Conservation (phyloP, 2,329 filamentous ascomycete species). For the Aureobasidium musti region DNA sequence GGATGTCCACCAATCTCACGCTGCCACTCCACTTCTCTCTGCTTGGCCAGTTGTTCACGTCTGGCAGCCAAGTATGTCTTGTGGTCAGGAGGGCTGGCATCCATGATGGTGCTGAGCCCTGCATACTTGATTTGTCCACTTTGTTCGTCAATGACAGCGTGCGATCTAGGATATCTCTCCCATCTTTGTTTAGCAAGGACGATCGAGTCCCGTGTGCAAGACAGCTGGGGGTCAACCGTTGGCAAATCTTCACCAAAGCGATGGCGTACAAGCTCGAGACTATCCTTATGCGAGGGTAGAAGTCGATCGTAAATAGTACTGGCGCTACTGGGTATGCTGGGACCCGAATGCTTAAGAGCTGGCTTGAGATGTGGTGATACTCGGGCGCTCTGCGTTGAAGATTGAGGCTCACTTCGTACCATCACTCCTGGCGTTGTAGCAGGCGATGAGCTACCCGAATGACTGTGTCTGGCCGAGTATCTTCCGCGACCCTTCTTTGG, state of each 20-base stretch:
- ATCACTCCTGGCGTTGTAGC: too few species aligned
- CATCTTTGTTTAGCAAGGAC: conserved; percentile 36
- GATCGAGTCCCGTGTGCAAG: conserved; percentile 38
- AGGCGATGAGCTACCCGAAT: background rate
- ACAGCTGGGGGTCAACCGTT: conserved; percentile 33
- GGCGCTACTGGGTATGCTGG: conserved; percentile 32
- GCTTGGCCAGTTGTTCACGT: conserved; percentile 21
- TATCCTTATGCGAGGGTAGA: conserved; percentile 38
- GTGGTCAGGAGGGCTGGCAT: conserved; percentile 37
- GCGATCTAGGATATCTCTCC: conserved; percentile 33
- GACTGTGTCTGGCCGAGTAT: background rate
- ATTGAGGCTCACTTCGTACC: background rate
- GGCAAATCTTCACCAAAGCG: conserved; percentile 32
- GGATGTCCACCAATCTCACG: conserved; percentile 32
- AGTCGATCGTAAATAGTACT: conserved; percentile 34
- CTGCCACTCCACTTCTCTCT: conserved; percentile 10
- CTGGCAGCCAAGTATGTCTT: background rate
- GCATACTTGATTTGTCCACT: conserved; percentile 33
- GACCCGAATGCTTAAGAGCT: conserved; percentile 6
- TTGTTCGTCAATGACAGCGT: background rate
- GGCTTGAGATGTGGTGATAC: conserved; percentile 11
- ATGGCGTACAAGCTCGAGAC: conserved; percentile 37
- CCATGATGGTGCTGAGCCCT: conserved; percentile 37
- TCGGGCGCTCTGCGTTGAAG: background rate
- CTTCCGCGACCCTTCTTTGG: background rate